These are phyloP conservation scores for Angophora floribunda DNA, from an alignment of 345 rosid genomes.

Conservation along the genomic window DNA sequence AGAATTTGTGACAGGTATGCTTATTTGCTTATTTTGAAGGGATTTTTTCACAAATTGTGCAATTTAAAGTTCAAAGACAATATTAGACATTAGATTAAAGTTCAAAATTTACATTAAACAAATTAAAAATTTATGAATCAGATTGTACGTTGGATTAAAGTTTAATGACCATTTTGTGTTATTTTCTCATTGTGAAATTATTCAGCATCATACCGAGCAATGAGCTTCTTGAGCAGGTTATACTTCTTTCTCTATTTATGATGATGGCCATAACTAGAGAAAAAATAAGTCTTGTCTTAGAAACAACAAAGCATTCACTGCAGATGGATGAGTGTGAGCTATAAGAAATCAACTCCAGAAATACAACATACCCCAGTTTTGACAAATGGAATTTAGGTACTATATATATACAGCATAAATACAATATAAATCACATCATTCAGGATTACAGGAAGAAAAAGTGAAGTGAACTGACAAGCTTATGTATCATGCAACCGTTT, in stretches of 20 bases:
- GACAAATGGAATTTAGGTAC: background rate
- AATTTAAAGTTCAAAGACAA: rapidly evolving
- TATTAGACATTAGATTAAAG: rapidly evolving
- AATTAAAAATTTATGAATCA: rapidly evolving
- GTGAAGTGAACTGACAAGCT: background rate
- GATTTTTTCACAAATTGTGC: too few relatives aligned
- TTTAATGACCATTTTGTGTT: rapidly evolving
- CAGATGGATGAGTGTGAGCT: background rate
- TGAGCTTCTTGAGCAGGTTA: background rate
- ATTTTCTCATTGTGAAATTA: background rate
- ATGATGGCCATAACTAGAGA: background rate
- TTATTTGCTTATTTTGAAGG: too few relatives aligned
- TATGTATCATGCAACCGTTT: background rate
- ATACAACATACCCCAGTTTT: background rate
- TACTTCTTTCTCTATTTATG: background rate
- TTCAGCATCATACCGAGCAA: too few relatives aligned
- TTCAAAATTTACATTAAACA: background rate
- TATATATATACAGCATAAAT: background rate
- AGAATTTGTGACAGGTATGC: too few relatives aligned
- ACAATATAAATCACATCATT: background rate
- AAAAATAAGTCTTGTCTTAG: background rate
- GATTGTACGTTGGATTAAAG: too few relatives aligned
- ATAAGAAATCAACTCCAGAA: background rate
- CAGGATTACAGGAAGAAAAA: background rate
- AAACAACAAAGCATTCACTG: background rate